Base-by-base conservation (phyloP, 305 asterid genomes). In the Fraxinus angustifolia region DNA sequence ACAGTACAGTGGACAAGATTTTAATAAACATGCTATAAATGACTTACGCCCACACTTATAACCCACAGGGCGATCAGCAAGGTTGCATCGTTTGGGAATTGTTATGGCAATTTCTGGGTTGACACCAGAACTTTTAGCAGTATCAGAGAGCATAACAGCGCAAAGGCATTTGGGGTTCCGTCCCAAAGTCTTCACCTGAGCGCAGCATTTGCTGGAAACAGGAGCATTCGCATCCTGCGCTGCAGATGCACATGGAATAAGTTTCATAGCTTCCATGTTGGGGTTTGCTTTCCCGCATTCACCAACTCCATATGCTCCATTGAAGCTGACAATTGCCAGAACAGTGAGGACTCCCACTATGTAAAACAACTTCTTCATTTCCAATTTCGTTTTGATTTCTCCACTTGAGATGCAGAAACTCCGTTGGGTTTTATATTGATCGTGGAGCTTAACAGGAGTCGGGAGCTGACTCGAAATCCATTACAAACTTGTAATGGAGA, bases 31-130 rank as follows among this genome's bases (percentile, higher is more conserved):
- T 65, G 75, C 45, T 8, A 71, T 10, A 73, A 50, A 12, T 23
- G 56, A 42, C 82, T 30, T 0, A 86, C 93, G 75, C 83, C 91
- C 93, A 78, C 96, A 93, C 81, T 90, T 90, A 85, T 81, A 93
- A 3, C 96, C 96, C 0, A 93, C 81, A 0, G 96, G 96, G 84
- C 96, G 90, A 74, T 90, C 87, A 76, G 86, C 88, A 12, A 93
- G 56, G 85, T 93, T 90, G 90, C 97, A 92, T 17, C 97, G 88
- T 70, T 90, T 91, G 36, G 97, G 97, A 78, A 93, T 93, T 78
- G 94, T 87, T 11, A 93, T 38, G 17, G 97, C 94, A 6, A 93
- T 74, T 81, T 85, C 92, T 0, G 93, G 89, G 30, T 91, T 88
- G 11, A 86, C 90, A 0, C 95, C 94, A 0, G 95, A 76, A 10